Evolutionary conservation across 2,329 filamentous ascomycete genomes (phyloP), one percentile per base, ranked within the genome.

Genomic region (Sclerotinia glacialis): DNA sequence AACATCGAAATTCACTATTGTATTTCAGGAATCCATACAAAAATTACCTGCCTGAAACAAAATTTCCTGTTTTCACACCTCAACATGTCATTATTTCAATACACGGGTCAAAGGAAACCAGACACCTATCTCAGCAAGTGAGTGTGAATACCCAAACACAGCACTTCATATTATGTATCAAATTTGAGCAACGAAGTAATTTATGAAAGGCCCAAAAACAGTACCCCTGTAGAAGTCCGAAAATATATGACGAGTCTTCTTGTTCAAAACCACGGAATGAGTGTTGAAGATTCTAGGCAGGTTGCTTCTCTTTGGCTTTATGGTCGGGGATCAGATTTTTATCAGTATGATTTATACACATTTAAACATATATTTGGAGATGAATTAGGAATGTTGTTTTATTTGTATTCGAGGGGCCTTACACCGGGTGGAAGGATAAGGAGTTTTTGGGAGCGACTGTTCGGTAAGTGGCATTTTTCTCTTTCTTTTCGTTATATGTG

Each of bases 291-390:
- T 1, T 40, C 61, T 18, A 23, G 0, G 2, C 14, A 18, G 0
- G 11, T 64, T 6, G 18, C 50, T 4, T n/a, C 18, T 34, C 4
- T 6, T 18, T 64, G 61, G 61, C 3, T n/a, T 11, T 64, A 31
- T 55, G 61, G 50, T 12, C 40, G 61, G 12, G 61, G 50, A 55
- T 44, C 34, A 6, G 61, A 64, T 6, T 64, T 64, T 18, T 55
- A 47, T 64, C 50, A 55, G 37, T 64, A 47, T 37, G 50, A 56
- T 46, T 11, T 64, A 14, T 18, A 54, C 2, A 64, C 50, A 1
- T 64, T 64, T 18, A 64, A 47, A 54, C 12, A 23, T 1, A 55
- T 64, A 11, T 64, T 64, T 55, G 50, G 50, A 8, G 21, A 55
- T 42, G 61, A 55, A 21, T 9, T 47, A 14, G 50, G 50, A 2